Evolutionary conservation across 768 basidiomycete species (phyloP).

Genomic region (Suillus hirtellus): DNA sequence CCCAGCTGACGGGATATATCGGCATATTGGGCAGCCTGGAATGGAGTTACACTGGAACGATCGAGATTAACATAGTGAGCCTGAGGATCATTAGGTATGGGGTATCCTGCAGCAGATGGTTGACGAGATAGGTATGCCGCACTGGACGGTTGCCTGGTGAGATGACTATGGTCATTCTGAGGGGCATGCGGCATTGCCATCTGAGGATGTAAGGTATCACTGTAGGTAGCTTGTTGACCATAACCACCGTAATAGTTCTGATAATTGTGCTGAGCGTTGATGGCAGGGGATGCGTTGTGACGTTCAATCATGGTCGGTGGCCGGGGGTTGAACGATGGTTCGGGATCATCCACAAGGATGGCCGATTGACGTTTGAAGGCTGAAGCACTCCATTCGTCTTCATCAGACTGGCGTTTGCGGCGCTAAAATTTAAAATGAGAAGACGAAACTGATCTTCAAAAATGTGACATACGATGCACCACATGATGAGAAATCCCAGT

Average conservation of each 20-base stretch:
- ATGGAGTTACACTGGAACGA: conserved; percentile 71
- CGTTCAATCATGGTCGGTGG: conserved; percentile 68
- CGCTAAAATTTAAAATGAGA: conserved; percentile 33
- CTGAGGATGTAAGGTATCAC: conserved; percentile 23
- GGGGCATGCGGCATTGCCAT: conserved; percentile 21
- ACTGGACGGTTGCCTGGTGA: conserved; percentile 25
- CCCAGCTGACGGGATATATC: conserved; percentile 65
- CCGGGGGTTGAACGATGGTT: conserved; percentile 48
- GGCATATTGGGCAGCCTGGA: conserved; percentile 73
- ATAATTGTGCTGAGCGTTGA: conserved; percentile 21
- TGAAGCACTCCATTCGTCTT: conserved; percentile 51
- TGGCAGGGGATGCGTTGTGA: conserved; percentile 36
- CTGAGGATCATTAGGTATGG: conserved; percentile 21
- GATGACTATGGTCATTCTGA: conserved; percentile 29
- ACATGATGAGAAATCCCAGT: conserved; percentile 42
- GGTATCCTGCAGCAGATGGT: conserved; percentile 16
- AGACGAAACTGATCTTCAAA: conserved; percentile 1
- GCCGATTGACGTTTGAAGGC: conserved; percentile 67
- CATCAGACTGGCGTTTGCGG: conserved; percentile 38
- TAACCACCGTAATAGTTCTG: conserved; percentile 31
- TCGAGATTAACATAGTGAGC: conserved; percentile 63
- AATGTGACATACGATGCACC: conserved; percentile 43
- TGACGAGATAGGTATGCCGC: conserved; percentile 23
- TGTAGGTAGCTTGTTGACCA: conserved; percentile 23
- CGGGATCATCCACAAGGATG: conserved; percentile 54